These are phyloP conservation scores for Piloderma croceum DNA, from an alignment of 768 basidiomycete species.

Conservation along the genomic window DNA sequence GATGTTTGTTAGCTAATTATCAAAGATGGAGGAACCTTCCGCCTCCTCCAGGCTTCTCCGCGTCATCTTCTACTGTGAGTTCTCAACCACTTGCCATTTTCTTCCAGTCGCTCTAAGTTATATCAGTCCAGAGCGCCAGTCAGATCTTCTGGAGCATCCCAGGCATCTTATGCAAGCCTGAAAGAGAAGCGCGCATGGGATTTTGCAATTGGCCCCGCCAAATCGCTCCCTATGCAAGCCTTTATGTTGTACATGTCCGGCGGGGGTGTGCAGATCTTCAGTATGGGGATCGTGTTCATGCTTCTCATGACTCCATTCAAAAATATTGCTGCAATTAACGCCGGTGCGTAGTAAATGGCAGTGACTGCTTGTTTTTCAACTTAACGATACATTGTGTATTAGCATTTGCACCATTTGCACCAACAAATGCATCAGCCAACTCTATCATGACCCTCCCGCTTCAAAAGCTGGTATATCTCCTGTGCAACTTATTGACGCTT, in stretches of 20 bases:
- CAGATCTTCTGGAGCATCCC: conserved; percentile 31
- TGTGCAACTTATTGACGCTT: conserved; percentile 73
- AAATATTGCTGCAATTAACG: conserved; percentile 73
- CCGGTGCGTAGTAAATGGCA: conserved; percentile 44
- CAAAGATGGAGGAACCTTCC: conserved; percentile 58
- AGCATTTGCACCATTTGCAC: conserved; percentile 76
- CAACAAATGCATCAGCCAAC: conserved; percentile 47
- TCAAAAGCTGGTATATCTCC: conserved; percentile 66
- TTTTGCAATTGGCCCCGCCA: conserved; percentile 76
- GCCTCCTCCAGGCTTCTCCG: conserved; percentile 65
- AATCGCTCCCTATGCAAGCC: conserved; percentile 92
- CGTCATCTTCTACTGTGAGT: conserved; percentile 20
- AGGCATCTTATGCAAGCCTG: conserved; percentile 55
- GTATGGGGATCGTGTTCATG: conserved; percentile 95
- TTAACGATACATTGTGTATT: neutral
- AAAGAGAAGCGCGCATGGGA: conserved; percentile 85
- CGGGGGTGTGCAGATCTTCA: conserved; percentile 92
- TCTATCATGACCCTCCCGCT: conserved; percentile 49
- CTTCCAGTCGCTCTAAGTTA: neutral
- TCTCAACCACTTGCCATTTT: neutral
- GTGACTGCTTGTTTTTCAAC: neutral
- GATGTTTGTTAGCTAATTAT: neutral
- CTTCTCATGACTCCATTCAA: conserved; percentile 82
- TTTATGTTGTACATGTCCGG: conserved; percentile 99
- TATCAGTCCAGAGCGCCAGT: conserved; percentile 38